Evolutionary conservation across 352 stramenopile species (phyloP), one percentile per base, ranked within the genome.

Genomic region (Detonula confervacea): DNA sequence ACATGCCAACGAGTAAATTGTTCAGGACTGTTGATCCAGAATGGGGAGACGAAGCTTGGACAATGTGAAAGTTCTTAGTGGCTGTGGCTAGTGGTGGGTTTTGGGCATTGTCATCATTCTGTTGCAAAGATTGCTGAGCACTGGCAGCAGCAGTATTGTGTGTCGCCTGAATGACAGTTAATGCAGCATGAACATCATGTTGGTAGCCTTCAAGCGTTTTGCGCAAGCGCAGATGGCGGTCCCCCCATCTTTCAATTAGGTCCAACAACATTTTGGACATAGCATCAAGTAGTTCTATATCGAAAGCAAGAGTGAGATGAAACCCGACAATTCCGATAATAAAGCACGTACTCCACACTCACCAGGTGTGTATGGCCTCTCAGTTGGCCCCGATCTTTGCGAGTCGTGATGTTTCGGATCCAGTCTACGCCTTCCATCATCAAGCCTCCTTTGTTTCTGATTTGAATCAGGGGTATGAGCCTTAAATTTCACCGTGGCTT

Each of bases 261-360:
- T 73, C 69, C 2, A 73, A 47, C 18, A 86, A 49, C 73, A 86
- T 82, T 18, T 77, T 29, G n/a, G 64, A 74, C 79, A 86, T 86
- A 3, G 29, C n/a, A 4, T 68, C 33, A 2, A 86, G 61, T 9
- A 76, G 22, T 63, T 82, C 73, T 7, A n/a, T n/a, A n/a, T n/a
- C n/a, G n/a, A n/a, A n/a, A n/a, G n/a, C n/a, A n/a, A n/a, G n/a
- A n/a, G n/a, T n/a, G n/a, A n/a, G n/a, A n/a, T n/a, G n/a, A n/a
- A n/a, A n/a, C n/a, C n/a, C n/a, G n/a, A n/a, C n/a, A n/a, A n/a
- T n/a, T n/a, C n/a, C n/a, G n/a, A n/a, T n/a, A n/a, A n/a, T n/a
- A n/a, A n/a, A n/a, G n/a, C n/a, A n/a, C n/a, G n/a, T n/a, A n/a
- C n/a, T n/a, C n/a, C n/a, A n/a, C n/a, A n/a, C n/a, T n/a, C n/a